These are phyloP conservation scores for Gardenia jasminoides DNA, from an alignment of 257 asterid species.

Conservation along the genomic window DNA sequence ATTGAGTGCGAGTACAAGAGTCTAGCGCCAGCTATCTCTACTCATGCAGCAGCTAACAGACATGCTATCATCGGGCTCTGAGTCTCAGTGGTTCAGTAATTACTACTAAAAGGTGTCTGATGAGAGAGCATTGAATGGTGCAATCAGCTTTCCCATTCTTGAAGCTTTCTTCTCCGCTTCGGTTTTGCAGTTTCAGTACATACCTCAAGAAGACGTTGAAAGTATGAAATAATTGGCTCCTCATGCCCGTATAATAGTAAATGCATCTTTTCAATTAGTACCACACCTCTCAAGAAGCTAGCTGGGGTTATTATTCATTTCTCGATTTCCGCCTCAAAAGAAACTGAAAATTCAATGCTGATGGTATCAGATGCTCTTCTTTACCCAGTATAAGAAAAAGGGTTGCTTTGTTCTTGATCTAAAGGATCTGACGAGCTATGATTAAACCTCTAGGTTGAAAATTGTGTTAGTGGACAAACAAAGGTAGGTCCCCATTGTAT, in stretches of 20 bases:
- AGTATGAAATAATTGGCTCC: constrained; percentile 32
- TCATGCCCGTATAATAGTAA: constrained; percentile 32
- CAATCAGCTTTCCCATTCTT: constrained; percentile 32
- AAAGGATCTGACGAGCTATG: not conserved
- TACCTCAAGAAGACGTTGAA: constrained; percentile 10
- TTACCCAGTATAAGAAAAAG: not conserved
- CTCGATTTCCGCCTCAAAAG: not conserved
- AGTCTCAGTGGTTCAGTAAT: constrained; percentile 18
- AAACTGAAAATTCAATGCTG: constrained; percentile 2
- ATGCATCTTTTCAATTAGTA: constrained; percentile 13
- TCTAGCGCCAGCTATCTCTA: constrained; percentile 29
- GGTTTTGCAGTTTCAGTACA: constrained; percentile 17
- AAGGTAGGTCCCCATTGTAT: not conserved
- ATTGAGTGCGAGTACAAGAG: constrained; percentile 23
- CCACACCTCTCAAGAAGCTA: constrained; percentile 17
- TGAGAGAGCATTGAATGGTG: constrained; percentile 28
- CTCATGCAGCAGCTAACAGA: constrained; percentile 10
- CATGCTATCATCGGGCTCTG: constrained; percentile 14
- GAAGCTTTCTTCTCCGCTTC: constrained; percentile 33
- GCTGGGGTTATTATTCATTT: constrained; percentile 4
- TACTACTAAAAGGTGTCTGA: constrained; percentile 21
- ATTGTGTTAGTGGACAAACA: not conserved
- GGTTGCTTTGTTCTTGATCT: not conserved
- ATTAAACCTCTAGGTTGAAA: not conserved
- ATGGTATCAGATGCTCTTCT: not conserved